A percentile compares a stretch with the other conserved stretches of the same genome.
Conservation (phyloP, 306 rosid species). For the Castanospermum australe region DNA sequence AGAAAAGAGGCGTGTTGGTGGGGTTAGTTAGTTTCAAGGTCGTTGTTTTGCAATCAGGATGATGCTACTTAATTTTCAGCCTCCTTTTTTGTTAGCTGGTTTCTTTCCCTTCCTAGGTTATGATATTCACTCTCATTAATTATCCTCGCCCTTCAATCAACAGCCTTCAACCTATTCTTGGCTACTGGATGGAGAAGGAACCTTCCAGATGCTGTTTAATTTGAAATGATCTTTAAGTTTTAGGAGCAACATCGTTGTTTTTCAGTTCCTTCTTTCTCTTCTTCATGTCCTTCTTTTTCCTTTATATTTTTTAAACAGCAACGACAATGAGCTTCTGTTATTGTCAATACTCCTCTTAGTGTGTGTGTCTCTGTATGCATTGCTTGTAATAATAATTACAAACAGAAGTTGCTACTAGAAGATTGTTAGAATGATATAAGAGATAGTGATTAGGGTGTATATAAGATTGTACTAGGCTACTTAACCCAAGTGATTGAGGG, state of each 20-base stretch:
- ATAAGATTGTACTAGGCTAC: no score
- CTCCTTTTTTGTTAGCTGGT: slow-evolving; percentile 26
- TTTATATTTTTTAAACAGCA: not conserved
- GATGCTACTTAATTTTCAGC: slow-evolving; percentile 34
- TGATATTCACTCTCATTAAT: slow-evolving; percentile 25
- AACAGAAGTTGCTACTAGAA: no score
- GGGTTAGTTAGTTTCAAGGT: slow-evolving; percentile 21
- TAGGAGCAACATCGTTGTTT: not conserved
- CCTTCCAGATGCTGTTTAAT: not conserved
- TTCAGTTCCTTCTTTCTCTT: not conserved
- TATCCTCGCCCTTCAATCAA: slow-evolving; percentile 21
- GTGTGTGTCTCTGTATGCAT: no score
- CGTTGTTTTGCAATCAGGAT: not conserved
- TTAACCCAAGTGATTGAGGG: no score
- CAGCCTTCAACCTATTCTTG: slow-evolving; percentile 10
- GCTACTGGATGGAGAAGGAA: not conserved
- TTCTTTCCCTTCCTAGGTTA: not conserved
- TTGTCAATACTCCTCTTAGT: no score
- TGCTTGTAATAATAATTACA: no score
- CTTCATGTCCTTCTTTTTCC: no score
- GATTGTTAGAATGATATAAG: no score
- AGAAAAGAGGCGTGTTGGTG: slow-evolving; percentile 13
- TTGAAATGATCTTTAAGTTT: not conserved
- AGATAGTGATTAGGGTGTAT: no score
- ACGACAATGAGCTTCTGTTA: no score